Evolutionary conservation across 371 early-diverging fungal species (phyloP).

Genomic region (Mortierella sp.): DNA sequence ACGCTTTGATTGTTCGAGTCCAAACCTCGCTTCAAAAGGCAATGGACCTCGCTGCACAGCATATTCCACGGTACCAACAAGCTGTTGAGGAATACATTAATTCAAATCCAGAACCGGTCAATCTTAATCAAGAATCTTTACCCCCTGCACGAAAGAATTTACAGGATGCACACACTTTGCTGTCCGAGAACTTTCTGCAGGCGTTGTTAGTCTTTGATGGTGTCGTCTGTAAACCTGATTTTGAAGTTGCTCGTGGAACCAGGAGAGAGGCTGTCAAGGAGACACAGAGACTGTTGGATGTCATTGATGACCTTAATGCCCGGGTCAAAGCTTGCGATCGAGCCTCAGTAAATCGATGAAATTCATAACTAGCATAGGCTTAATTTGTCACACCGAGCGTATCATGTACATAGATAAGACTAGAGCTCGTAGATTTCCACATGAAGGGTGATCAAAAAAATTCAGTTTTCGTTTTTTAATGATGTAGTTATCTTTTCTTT

Average conservation of each 20-base stretch:
- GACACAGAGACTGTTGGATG: conserved; percentile 63
- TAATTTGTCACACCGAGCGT: too few species aligned
- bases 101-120: conserved; percentile 16
- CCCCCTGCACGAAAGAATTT: conserved; percentile 55
- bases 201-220: conserved; percentile 67
- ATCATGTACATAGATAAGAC: neutral
- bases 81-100: conserved; percentile 39
- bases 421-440: neutral
- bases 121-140: conserved; percentile 7
- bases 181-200: conserved; percentile 71
- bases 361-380: neutral
- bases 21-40: conserved; percentile 46
- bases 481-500: neutral
- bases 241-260: conserved; percentile 69
- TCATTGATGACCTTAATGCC: conserved; percentile 62
- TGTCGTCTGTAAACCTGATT: conserved; percentile 66
- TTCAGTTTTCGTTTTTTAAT: too few species aligned
- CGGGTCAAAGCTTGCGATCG: conserved; percentile 37
- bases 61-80: conserved; percentile 45
- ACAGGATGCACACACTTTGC: conserved; percentile 61
- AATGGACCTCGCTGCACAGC: conserved; percentile 31
- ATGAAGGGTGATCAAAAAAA: too few species aligned
- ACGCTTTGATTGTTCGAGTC: conserved; percentile 48
- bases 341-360: neutral
- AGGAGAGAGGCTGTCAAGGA: conserved; percentile 69